Evolutionary conservation across 2,329 filamentous ascomycete genomes (phyloP).

Genomic region (Dryadomyces quercivorus): DNA sequence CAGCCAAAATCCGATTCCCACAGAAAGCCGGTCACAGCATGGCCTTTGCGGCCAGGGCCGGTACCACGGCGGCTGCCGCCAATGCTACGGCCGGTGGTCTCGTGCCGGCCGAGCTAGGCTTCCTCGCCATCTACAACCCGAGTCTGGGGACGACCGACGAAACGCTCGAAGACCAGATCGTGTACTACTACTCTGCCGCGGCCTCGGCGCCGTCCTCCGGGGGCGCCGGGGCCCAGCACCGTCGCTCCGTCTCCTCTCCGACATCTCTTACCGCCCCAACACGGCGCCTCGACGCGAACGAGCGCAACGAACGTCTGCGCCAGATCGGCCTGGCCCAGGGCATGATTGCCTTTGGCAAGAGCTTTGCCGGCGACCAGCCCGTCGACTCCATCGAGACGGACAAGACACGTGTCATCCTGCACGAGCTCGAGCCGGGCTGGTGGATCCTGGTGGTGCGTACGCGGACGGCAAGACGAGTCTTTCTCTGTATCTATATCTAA

Average conservation of each 20-base stretch:
- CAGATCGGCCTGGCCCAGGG: slow-evolving; percentile 95
- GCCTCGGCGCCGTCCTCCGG: slow-evolving; percentile 8
- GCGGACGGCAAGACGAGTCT: too few species aligned
- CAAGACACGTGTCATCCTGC: slow-evolving; percentile 69
- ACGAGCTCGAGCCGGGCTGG: slow-evolving; percentile 84
- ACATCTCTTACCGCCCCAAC: slow-evolving; percentile 12
- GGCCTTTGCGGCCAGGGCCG: neutral
- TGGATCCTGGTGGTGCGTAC: slow-evolving; percentile 79
- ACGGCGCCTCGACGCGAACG: slow-evolving; percentile 40
- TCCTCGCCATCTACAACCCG: slow-evolving; percentile 92
- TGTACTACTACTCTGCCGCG: slow-evolving; percentile 81
- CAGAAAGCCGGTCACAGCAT: neutral
- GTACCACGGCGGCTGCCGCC: neutral
- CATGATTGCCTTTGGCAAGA: slow-evolving; percentile 86
- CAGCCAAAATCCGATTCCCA: neutral
- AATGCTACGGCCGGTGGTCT: neutral
- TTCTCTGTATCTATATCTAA: neutral
- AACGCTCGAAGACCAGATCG: slow-evolving; percentile 68
- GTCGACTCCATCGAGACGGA: slow-evolving; percentile 87
- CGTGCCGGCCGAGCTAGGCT: slow-evolving; percentile 74
- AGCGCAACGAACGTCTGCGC: slow-evolving; percentile 74
- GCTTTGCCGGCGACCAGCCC: slow-evolving; percentile 65
- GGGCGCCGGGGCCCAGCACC: slow-evolving; percentile 12
- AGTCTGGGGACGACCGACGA: slow-evolving; percentile 45
- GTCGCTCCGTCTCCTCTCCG: slow-evolving; percentile 24